Conservation (phyloP, 441 rosid genomes). For the Flueggea neowawraea region DNA sequence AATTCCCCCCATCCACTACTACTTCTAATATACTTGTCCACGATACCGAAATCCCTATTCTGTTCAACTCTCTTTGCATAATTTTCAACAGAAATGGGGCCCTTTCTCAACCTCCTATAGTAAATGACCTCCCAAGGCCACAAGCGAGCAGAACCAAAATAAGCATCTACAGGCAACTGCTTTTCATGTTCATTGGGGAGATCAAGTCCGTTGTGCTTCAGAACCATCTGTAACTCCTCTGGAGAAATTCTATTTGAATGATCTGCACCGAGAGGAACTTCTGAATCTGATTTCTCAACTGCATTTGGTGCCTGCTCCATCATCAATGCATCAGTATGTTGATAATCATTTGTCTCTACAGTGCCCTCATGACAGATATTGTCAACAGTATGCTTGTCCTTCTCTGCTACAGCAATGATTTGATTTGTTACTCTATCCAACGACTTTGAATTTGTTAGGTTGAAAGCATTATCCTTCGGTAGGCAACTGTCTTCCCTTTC, state of each 20-base stretch:
- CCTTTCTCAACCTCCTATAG: conserved; percentile 50
- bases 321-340: conserved; percentile 21
- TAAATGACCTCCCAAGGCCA: conserved; percentile 56
- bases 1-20: conserved; percentile 51
- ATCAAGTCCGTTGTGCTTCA: conserved; percentile 42
- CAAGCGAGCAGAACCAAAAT: conserved; percentile 48
- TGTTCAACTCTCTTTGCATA: conserved; percentile 43
- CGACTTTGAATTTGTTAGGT: conserved; percentile 13
- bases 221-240: conserved; percentile 37
- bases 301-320: conserved; percentile 13
- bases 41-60: conserved; percentile 39
- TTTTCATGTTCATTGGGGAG: conserved; percentile 28
- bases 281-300: conserved; percentile 17
- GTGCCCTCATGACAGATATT: conserved; percentile 11
- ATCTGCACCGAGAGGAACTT: conserved; percentile 14
- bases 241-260: conserved; percentile 25
- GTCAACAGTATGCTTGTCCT: conserved; percentile 9
- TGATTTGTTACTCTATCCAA: conserved; percentile 15
- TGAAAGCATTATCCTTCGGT: conserved; percentile 9
- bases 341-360: conserved; percentile 14
- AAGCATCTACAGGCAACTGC: conserved; percentile 26
- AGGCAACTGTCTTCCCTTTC: conserved; percentile 19
- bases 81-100: conserved; percentile 39
- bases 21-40: conserved; percentile 44
- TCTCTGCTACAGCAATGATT: conserved; percentile 15